A percentile compares a stretch with the other conserved stretches of the same genome.
phyloP scores from a whole-genome alignment of 768 basidiomycete genomes.

The Obba rivulosa region DNA sequence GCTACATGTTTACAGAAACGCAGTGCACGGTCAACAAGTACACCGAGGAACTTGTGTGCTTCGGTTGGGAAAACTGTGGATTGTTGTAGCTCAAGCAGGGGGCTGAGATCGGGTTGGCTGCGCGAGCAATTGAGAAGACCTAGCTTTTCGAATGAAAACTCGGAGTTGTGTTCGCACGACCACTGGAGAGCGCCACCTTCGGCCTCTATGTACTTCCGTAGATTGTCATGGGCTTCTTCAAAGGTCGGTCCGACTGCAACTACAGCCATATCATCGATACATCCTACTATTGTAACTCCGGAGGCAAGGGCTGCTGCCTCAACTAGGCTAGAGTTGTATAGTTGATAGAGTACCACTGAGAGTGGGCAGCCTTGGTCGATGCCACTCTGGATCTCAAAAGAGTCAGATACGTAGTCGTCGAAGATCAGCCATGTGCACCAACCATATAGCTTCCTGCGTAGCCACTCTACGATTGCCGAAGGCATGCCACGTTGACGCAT shows the following conservation, averaged over 20 bases:
- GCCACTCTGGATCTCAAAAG: constrained; percentile 18
- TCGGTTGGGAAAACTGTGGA: constrained; percentile 14
- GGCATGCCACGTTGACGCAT: constrained; percentile 12
- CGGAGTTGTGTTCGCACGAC: constrained; percentile 23
- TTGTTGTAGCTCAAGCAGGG: constrained; percentile 6
- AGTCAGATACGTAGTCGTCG: constrained; percentile 19
- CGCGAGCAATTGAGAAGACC: background rate
- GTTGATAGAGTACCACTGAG: constrained; percentile 25
- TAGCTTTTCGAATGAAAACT: too few species aligned
- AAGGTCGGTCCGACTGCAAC: constrained; percentile 6
- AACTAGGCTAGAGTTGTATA: constrained; percentile 26
- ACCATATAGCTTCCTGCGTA: constrained; percentile 12
- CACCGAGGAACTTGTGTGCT: constrained; percentile 25
- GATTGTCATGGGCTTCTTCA: background rate
- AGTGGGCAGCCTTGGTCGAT: constrained; percentile 30
- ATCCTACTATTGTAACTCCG: too few species aligned
- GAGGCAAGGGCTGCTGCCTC: constrained; percentile 1
- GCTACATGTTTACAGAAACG: constrained; percentile 16
- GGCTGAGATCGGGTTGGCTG: background rate
- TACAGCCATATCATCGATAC: too few species aligned
- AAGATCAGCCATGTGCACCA: constrained; percentile 18
- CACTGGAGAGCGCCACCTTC: constrained; percentile 22
- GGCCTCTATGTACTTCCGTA: constrained; percentile 8
- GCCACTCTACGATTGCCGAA: constrained; percentile 11
- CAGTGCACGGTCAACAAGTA: constrained; percentile 26